phyloP scores from a whole-genome alignment of 2,329 filamentous ascomycete species.

The Hypoxylon sp. region DNA sequence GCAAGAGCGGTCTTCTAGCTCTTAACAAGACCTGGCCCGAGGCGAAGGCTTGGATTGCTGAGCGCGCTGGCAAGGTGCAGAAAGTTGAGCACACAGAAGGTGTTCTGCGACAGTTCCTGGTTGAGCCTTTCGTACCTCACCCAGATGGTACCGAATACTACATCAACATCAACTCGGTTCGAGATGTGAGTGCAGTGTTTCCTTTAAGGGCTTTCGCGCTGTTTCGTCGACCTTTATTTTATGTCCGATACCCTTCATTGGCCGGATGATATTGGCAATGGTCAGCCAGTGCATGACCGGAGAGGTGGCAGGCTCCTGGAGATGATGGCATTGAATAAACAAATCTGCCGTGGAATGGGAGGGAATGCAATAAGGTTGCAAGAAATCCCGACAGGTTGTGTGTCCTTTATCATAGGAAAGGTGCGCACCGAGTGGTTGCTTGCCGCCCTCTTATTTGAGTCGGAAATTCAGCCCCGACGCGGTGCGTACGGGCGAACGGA shows the following conservation, averaged over 20 bases:
- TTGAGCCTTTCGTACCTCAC: constrained; percentile 98
- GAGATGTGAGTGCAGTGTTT: constrained; percentile 82
- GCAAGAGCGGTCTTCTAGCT: constrained; percentile 96
- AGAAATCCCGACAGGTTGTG: constrained; percentile 23
- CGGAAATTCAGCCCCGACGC: constrained; percentile 41
- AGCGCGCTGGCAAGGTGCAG: constrained; percentile 90
- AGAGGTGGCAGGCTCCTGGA: constrained; percentile 1
- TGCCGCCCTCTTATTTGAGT: constrained; percentile 46
- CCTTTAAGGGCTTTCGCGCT: constrained; percentile 27
- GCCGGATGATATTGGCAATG: constrained; percentile 15
- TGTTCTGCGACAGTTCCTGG: constrained; percentile 92
- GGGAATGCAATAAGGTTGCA: constrained; percentile 6
- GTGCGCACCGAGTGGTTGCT: constrained; percentile 38
- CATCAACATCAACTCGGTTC: constrained; percentile 99
- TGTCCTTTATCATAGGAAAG: constrained; percentile 28
- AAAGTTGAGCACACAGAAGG: constrained; percentile 93
- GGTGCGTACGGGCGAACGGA: constrained; percentile 59
- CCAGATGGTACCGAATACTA: constrained; percentile 97
- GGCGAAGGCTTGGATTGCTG: constrained; percentile 92
- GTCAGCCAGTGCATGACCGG: constrained; percentile 24
- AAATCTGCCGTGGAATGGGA: constrained; percentile 12
- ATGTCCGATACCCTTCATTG: constrained; percentile 30
- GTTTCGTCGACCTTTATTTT: constrained; percentile 35
- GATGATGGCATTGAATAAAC: constrained; percentile 17
- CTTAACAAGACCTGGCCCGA: constrained; percentile 98